These are phyloP conservation scores for Diplodia intermedia DNA, from an alignment of 2,329 filamentous ascomycete genomes.

Conservation along the genomic window DNA sequence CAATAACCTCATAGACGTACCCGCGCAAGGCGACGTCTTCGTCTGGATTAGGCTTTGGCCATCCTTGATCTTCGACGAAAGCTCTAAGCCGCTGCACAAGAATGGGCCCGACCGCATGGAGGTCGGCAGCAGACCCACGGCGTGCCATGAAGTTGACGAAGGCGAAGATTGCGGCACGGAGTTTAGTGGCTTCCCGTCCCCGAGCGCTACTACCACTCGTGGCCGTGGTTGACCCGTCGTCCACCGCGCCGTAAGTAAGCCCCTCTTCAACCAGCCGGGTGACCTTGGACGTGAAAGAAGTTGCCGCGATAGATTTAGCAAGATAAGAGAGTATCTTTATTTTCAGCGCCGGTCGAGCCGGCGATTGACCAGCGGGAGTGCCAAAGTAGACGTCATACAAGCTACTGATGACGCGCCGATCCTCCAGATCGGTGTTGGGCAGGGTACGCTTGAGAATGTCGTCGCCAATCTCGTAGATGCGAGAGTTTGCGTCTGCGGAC, in stretches of 20 bases:
- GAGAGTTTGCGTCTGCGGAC: slow-evolving; percentile 79
- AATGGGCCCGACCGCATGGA: slow-evolving; percentile 69
- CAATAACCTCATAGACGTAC: slow-evolving; percentile 89
- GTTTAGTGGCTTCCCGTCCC: slow-evolving; percentile 77
- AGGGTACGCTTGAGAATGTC: slow-evolving; percentile 83
- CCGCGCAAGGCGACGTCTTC: slow-evolving; percentile 72
- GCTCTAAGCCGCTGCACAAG: slow-evolving; percentile 72
- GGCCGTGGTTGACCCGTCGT: slow-evolving; percentile 38
- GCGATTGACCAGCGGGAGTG: slow-evolving; percentile 25
- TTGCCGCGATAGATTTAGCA: slow-evolving; percentile 76
- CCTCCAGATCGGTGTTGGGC: slow-evolving; percentile 73
- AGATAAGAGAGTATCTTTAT: slow-evolving; percentile 78
- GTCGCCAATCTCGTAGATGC: slow-evolving; percentile 83
- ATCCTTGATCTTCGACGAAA: slow-evolving; percentile 82
- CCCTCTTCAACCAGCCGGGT: slow-evolving; percentile 70
- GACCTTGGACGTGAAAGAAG: slow-evolving; percentile 71
- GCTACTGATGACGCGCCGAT: slow-evolving; percentile 65
- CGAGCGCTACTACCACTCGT: slow-evolving; percentile 50
- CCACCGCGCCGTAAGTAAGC: slow-evolving; percentile 22
- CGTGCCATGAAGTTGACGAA: slow-evolving; percentile 88
- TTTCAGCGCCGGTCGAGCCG: slow-evolving; percentile 71
- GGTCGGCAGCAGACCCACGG: slow-evolving; percentile 67
- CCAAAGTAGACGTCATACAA: slow-evolving; percentile 77
- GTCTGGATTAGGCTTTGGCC: slow-evolving; percentile 69
- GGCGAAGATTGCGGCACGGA: slow-evolving; percentile 81